Conservation (phyloP, 1,139 yeast genomes). For the Suhomyces yuchorum region DNA sequence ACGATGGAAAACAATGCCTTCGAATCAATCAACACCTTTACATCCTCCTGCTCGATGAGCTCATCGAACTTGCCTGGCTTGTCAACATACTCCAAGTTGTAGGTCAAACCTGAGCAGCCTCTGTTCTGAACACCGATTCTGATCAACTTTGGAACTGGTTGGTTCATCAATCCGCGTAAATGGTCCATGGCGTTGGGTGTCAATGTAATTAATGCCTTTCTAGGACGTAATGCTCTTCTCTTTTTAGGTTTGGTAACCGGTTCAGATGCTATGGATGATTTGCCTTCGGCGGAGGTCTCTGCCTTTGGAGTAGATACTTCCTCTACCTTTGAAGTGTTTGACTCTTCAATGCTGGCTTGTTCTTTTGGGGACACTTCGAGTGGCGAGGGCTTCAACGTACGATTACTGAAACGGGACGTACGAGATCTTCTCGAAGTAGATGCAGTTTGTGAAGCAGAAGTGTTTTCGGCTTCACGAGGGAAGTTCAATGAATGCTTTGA, state of each 20-base stretch:
- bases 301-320: constrained; percentile 6
- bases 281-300: constrained; percentile 5
- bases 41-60: constrained; percentile 88
- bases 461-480: constrained; percentile 15
- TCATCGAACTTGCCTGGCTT: constrained; percentile 94
- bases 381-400: constrained; percentile 10
- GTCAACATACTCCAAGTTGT: constrained; percentile 85
- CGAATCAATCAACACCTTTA: constrained; percentile 88
- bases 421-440: constrained; percentile 39
- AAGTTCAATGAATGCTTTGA: constrained; percentile 27
- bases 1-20: constrained; percentile 94
- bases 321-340: constrained; percentile 1
- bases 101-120: constrained; percentile 95
- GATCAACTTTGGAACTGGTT: constrained; percentile 86
- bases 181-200: constrained; percentile 75
- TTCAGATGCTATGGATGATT: constrained; percentile 6
- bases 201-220: constrained; percentile 84
- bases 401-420: constrained; percentile 37
- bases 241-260: constrained; percentile 32
- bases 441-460: constrained; percentile 7
- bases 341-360: not conserved
- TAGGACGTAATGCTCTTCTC: constrained; percentile 74
- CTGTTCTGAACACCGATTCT: constrained; percentile 93
- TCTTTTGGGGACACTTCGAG: not conserved
- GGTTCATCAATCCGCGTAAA: constrained; percentile 63